A percentile compares a stretch with the other conserved stretches of the same genome.
These are phyloP conservation scores for Pseudonitzschia multistriata DNA, from an alignment of 108 stramenopile species.

Conservation along the genomic window DNA sequence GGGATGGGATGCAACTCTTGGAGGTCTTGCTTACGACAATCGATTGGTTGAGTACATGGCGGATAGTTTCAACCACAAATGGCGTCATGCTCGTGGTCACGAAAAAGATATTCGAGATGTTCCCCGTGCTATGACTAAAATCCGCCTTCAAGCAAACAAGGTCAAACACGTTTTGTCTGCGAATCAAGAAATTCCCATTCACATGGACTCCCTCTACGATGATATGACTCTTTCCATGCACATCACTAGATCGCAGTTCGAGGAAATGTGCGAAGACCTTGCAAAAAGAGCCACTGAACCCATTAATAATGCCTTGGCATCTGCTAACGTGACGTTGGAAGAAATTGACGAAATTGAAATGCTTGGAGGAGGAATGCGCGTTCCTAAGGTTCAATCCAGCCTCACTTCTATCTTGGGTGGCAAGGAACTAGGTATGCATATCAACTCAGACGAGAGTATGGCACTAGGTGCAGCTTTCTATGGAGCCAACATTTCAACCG, in stretches of 20 bases:
- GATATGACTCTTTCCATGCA: conserved; percentile 82
- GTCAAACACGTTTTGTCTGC: conserved; percentile 97
- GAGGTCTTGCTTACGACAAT: conserved; percentile 88
- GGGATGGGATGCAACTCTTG: conserved; percentile 93
- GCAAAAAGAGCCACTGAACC: conserved; percentile 82
- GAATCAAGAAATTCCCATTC: conserved; percentile 95
- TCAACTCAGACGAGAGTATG: conserved; percentile 99
- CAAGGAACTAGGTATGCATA: conserved; percentile 94
- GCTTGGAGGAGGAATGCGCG: conserved; percentile 98
- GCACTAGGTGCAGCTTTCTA: conserved; percentile 98
- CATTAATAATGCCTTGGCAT: conserved; percentile 65
- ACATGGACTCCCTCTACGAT: conserved; percentile 91
- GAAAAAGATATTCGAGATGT: conserved; percentile 76
- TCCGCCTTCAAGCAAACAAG: conserved; percentile 96
- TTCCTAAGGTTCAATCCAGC: conserved; percentile 93
- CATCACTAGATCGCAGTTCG: conserved; percentile 87
- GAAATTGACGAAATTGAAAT: conserved; percentile 94
- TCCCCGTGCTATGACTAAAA: conserved; percentile 92
- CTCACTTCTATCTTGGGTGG: conserved; percentile 46
- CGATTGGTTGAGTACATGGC: conserved; percentile 91
- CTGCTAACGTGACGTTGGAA: conserved; percentile 80
- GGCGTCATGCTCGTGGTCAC: conserved; percentile 56
- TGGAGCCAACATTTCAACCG: conserved; percentile 95
- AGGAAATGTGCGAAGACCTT: conserved; percentile 80
- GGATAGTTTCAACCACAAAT: conserved; percentile 88